Percentiles rank a stretch among this genome's conserved stretches.
These are phyloP conservation scores for Hymenoscyphus fraxineus DNA, from an alignment of 2,329 filamentous ascomycete species.

Conservation along the genomic window DNA sequence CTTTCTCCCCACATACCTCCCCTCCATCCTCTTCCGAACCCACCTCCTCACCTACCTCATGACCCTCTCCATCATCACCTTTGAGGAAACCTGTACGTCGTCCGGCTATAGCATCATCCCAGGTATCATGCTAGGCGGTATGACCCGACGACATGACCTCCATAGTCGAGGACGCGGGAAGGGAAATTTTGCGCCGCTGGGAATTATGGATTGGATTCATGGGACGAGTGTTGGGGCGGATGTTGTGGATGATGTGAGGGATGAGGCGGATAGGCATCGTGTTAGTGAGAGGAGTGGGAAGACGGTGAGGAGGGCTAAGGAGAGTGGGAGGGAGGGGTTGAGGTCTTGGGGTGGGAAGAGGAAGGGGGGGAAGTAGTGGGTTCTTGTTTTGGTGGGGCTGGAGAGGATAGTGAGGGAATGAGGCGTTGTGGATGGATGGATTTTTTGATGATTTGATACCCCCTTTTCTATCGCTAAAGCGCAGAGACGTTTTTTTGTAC, in stretches of 20 bases:
- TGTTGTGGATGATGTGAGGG: slow-evolving; percentile 50
- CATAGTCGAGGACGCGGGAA: slow-evolving; percentile 55
- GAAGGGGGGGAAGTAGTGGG: slow-evolving; percentile 23
- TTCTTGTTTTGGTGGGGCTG: neutral
- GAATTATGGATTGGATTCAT: slow-evolving; percentile 58
- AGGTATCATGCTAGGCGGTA: slow-evolving; percentile 49
- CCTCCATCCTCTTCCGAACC: slow-evolving; percentile 60
- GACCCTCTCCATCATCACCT: slow-evolving; percentile 57
- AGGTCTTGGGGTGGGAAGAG: slow-evolving; percentile 25
- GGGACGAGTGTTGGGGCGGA: slow-evolving; percentile 53
- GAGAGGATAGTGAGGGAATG: neutral
- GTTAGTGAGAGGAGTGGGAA: slow-evolving; percentile 41
- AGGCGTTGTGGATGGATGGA: neutral
- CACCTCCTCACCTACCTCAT: slow-evolving; percentile 71
- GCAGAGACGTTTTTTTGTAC: neutral
- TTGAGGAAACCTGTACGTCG: slow-evolving; percentile 64
- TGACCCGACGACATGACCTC: slow-evolving; percentile 48
- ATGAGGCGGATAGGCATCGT: slow-evolving; percentile 53
- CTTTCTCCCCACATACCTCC: slow-evolving; percentile 63
- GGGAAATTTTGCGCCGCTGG: slow-evolving; percentile 61
- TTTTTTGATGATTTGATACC: neutral
- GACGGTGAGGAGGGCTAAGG: slow-evolving; percentile 35
- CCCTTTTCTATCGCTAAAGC: neutral
- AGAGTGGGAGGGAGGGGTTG: slow-evolving; percentile 36
- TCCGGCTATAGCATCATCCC: slow-evolving; percentile 62